Percentiles rank a stretch among this genome's conserved stretches.
Evolutionary conservation across 768 basidiomycete genomes (phyloP).

Genomic region (Galerina marginata): DNA sequence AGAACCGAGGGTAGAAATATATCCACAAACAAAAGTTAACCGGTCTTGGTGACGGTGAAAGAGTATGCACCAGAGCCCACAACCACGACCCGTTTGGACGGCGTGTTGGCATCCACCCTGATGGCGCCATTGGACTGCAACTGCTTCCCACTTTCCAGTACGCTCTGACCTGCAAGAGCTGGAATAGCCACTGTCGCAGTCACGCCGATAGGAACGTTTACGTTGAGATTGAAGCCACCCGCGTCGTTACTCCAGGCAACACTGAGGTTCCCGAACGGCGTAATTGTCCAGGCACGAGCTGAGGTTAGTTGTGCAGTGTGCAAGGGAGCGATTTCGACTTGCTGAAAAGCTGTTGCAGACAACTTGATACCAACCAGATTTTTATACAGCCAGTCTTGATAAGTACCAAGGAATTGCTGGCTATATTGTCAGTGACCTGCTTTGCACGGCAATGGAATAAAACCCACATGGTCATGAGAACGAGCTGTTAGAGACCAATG

Average conservation of each 20-base stretch:
- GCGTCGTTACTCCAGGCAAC: slow-evolving; percentile 17
- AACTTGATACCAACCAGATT: slow-evolving; percentile 32
- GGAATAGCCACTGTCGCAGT: slow-evolving; percentile 17
- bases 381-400: slow-evolving; percentile 37
- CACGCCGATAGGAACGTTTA: slow-evolving; percentile 30
- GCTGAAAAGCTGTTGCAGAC: slow-evolving; percentile 30
- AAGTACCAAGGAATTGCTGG: slow-evolving; percentile 37
- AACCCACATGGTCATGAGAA: slow-evolving; percentile 35
- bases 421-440: not conserved
- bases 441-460: not conserved
- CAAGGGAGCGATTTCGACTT: slow-evolving; percentile 27
- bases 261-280: slow-evolving; percentile 35
- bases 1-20: no score
- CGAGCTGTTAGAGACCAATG: slow-evolving; percentile 35
- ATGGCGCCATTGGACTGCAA: no score
- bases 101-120: no score
- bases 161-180: no score
- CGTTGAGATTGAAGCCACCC: slow-evolving; percentile 16
- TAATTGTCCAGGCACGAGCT: slow-evolving; percentile 30
- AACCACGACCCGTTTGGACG: no score
- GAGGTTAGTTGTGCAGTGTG: slow-evolving; percentile 23
- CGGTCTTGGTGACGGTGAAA: no score
- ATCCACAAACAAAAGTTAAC: no score
- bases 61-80: no score
- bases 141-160: no score